phyloP scores from a whole-genome alignment of 768 basidiomycete genomes.

The Amanita brunnescens region DNA sequence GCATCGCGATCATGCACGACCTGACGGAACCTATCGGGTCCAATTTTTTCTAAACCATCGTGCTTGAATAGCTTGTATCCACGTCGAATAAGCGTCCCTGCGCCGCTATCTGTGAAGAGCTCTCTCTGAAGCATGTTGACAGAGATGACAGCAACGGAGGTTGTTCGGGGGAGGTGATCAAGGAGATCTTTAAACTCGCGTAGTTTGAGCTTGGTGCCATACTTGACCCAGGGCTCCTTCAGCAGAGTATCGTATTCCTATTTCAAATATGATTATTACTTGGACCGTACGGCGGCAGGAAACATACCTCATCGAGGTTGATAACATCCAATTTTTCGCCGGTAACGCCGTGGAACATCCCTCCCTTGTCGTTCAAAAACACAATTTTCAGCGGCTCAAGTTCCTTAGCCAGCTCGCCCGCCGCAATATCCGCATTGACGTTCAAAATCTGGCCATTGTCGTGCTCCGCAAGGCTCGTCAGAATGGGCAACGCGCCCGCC shows the following conservation, averaged over 20 bases:
- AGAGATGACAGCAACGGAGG: constrained; percentile 97
- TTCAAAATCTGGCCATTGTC: constrained; percentile 97
- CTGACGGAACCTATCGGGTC: constrained; percentile 90
- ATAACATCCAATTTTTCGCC: constrained; percentile 95
- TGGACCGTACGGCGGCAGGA: not conserved
- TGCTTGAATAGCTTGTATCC: constrained; percentile 98
- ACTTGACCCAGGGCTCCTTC: constrained; percentile 99
- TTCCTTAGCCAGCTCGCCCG: constrained; percentile 96
- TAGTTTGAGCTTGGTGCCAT: constrained; percentile 96
- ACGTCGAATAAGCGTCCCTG: constrained; percentile 94
- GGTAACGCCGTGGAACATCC: constrained; percentile 94
- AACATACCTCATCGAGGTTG: constrained; percentile 86
- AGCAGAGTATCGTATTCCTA: constrained; percentile 94
- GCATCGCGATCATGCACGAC: constrained; percentile 95
- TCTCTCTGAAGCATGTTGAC: constrained; percentile 91
- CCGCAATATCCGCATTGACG: constrained; percentile 98
- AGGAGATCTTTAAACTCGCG: constrained; percentile 99
- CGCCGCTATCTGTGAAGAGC: constrained; percentile 96
- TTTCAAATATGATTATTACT: not conserved
- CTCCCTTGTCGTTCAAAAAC: constrained; percentile 97
- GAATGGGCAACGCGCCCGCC: constrained; percentile 91
- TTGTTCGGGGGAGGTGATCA: constrained; percentile 95
- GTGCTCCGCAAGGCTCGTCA: constrained; percentile 91
- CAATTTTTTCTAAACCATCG: constrained; percentile 68
- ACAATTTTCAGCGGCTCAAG: constrained; percentile 98